Evolutionary conservation across 1,139 yeast genomes (phyloP).

Genomic region (Taphrina pruni): DNA sequence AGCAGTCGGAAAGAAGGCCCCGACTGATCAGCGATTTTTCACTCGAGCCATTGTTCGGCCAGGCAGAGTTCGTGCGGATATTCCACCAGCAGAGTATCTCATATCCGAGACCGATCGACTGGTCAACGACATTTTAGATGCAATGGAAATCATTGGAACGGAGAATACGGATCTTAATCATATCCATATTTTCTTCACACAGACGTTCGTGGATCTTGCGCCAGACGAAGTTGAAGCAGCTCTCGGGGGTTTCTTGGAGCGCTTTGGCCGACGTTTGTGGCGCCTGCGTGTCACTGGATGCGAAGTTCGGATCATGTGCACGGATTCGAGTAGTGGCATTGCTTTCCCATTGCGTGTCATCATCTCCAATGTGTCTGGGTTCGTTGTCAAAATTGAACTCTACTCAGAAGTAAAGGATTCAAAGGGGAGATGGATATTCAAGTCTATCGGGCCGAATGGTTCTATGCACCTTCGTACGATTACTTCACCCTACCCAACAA

Average conservation of each 20-base stretch:
- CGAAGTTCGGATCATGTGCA: slow-evolving; percentile 92
- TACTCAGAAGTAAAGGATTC: slow-evolving; percentile 92
- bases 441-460: slow-evolving; percentile 85
- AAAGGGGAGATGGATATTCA: slow-evolving; percentile 95
- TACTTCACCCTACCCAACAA: slow-evolving; percentile 94
- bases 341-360: slow-evolving; percentile 96
- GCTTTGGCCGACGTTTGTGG: slow-evolving; percentile 97
- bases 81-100: slow-evolving; percentile 88
- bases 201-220: slow-evolving; percentile 80
- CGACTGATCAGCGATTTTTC: slow-evolving; percentile 92
- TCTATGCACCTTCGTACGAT: slow-evolving; percentile 96
- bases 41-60: slow-evolving; percentile 97
- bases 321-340: slow-evolving; percentile 82
- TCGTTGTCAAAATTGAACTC: slow-evolving; percentile 92
- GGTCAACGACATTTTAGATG: slow-evolving; percentile 93
- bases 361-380: slow-evolving; percentile 94
- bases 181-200: slow-evolving; percentile 93
- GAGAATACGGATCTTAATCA: slow-evolving; percentile 95
- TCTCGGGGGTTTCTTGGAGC: slow-evolving; percentile 94
- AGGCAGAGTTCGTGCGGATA: slow-evolving; percentile 89
- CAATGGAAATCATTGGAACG: slow-evolving; percentile 91
- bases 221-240: slow-evolving; percentile 98
- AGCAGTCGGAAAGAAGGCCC: slow-evolving; percentile 91
- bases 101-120: slow-evolving; percentile 95
- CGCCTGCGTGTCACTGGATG: slow-evolving; percentile 96